phyloP scores from a whole-genome alignment of 352 stramenopile genomes.

The Pythium dissotocum region DNA sequence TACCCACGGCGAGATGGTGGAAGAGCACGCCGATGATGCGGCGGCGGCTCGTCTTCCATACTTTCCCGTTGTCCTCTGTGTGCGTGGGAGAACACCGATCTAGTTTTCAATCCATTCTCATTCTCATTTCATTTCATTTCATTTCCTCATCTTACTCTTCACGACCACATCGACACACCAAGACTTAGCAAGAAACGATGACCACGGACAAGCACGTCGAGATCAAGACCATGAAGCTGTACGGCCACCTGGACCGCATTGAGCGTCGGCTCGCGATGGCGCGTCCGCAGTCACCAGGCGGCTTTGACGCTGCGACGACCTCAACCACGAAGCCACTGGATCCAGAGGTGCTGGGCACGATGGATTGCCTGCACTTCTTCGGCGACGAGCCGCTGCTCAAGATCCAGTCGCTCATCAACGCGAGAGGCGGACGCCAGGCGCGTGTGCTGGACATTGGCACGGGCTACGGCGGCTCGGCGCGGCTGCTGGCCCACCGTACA shows the following conservation, averaged over 20 bases:
- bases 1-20: background rate
- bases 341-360: slow-evolving; percentile 44
- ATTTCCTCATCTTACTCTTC: background rate
- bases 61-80: background rate
- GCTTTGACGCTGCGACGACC: slow-evolving; percentile 2
- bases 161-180: background rate
- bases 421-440: slow-evolving; percentile 15
- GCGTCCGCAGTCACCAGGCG: slow-evolving; percentile 3
- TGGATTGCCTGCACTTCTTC: slow-evolving; percentile 74
- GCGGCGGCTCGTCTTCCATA: background rate
- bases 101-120: too few species aligned
- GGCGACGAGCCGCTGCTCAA: slow-evolving; percentile 56
- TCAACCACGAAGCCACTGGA: slow-evolving; percentile 33
- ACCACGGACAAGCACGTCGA: slow-evolving; percentile 39
- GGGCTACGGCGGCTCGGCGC: slow-evolving; percentile 86
- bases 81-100: background rate
- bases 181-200: background rate
- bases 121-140: background rate
- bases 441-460: slow-evolving; percentile 88
- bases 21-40: background rate
- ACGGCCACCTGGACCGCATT: slow-evolving; percentile 79
- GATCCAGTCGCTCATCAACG: slow-evolving; percentile 44
- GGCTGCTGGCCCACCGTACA: slow-evolving; percentile 74
- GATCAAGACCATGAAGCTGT: slow-evolving; percentile 91
- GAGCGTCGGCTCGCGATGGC: slow-evolving; percentile 52